phyloP scores from a whole-genome alignment of 305 asterid genomes.

The Plantago lanceolata region DNA sequence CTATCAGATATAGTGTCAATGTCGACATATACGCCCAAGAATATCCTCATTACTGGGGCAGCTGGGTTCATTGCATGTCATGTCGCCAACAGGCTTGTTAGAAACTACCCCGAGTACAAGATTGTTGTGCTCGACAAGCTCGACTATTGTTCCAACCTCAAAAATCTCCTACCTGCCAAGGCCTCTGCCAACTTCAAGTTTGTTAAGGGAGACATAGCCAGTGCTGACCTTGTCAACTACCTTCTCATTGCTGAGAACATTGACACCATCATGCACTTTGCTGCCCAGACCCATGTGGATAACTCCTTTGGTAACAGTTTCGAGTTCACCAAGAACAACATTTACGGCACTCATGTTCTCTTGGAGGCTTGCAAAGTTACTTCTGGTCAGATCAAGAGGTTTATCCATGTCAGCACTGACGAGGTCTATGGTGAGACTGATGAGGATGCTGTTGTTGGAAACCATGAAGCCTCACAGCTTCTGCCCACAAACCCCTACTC shows the following conservation, averaged over 20 bases:
- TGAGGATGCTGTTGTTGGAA: conserved; percentile 81
- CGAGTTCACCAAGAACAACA: conserved; percentile 86
- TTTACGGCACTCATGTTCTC: conserved; percentile 83
- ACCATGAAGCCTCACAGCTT: conserved; percentile 87
- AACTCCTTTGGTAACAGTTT: conserved; percentile 86
- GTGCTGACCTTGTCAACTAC: conserved; percentile 86
- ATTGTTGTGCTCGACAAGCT: conserved; percentile 85
- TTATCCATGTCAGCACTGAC: conserved; percentile 87
- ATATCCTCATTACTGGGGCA: conserved; percentile 86
- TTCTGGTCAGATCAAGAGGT: conserved; percentile 62
- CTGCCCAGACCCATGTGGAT: conserved; percentile 93
- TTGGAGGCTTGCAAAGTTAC: conserved; percentile 91
- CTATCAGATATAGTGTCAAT: conserved; percentile 33
- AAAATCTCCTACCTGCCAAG: conserved; percentile 62
- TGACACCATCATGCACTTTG: conserved; percentile 91
- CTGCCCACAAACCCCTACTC: conserved; percentile 89
- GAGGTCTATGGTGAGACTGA: conserved; percentile 93
- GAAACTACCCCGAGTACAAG: conserved; percentile 69
- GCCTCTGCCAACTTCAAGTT: conserved; percentile 72
- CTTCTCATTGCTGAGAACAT: conserved; percentile 70
- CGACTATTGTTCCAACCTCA: conserved; percentile 77
- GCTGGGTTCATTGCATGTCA: conserved; percentile 94
- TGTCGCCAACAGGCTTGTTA: conserved; percentile 72
- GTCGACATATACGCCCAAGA: conserved; percentile 64
- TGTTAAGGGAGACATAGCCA: conserved; percentile 77